Percentiles rank a stretch among this genome's conserved stretches.
These are phyloP conservation scores for Stephania japonica DNA, from an alignment of 164 flowering plant genomes.

Conservation along the genomic window DNA sequence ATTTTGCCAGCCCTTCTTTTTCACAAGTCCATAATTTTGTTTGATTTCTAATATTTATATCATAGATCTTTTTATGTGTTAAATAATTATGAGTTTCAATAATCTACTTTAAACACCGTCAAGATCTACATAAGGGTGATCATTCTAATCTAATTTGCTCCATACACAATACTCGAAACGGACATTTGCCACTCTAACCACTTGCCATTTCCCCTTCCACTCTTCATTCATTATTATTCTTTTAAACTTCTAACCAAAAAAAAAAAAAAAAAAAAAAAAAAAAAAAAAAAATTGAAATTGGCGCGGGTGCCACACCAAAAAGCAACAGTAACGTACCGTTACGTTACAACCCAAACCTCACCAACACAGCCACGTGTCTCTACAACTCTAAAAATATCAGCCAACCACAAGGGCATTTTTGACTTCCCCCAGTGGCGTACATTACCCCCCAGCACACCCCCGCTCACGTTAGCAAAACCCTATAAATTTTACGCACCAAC, in stretches of 20 bases:
- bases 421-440: not conserved
- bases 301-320: not conserved
- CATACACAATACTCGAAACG: no score
- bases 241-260: not conserved
- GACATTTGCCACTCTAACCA: no score
- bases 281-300: not conserved
- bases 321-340: not conserved
- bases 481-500: conserved; percentile 5
- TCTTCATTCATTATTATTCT: not conserved
- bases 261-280: no score
- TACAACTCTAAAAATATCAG: not conserved
- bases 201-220: no score
- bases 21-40: no score
- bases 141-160: no score
- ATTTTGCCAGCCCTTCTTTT: no score
- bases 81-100: no score
- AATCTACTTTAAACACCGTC: no score
- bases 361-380: not conserved
- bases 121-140: no score
- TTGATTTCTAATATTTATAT: no score
- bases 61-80: no score
- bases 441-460: not conserved
- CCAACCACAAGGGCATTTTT: not conserved
- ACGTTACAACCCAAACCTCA: not conserved
- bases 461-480: conserved; percentile 14